These are phyloP conservation scores for Eucalyptus brandiana DNA, from an alignment of 345 rosid genomes.

Conservation along the genomic window DNA sequence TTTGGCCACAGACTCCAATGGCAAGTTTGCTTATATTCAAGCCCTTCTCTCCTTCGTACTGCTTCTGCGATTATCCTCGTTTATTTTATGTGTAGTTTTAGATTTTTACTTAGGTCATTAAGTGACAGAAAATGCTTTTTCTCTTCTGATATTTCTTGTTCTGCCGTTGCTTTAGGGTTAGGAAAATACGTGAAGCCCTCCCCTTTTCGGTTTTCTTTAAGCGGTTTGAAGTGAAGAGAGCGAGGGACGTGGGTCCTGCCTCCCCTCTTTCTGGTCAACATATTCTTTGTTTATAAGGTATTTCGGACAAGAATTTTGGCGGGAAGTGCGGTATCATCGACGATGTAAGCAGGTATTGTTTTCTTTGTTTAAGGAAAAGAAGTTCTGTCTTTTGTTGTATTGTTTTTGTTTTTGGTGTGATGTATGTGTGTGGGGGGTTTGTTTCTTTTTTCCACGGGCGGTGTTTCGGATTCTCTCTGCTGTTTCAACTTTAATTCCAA, in stretches of 20 bases:
- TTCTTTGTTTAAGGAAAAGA: background rate
- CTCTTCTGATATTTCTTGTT: background rate
- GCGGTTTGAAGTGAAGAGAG: background rate
- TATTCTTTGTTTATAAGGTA: background rate
- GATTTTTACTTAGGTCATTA: background rate
- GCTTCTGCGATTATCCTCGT: background rate
- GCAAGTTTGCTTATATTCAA: background rate
- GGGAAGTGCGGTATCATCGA: background rate
- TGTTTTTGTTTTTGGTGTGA: background rate
- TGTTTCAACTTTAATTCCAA: background rate
- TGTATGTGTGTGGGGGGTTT: background rate
- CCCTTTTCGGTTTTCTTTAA: background rate
- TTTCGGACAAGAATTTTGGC: background rate
- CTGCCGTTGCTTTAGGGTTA: background rate
- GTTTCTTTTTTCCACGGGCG: background rate
- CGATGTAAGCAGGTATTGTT: background rate
- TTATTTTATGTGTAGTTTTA: background rate
- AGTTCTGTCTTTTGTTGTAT: background rate
- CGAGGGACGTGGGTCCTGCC: conserved; percentile 53
- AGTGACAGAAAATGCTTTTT: background rate
- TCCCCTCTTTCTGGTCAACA: conserved; percentile 35
- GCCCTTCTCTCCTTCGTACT: background rate
- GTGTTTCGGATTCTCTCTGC: background rate
- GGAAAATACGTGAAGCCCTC: background rate
- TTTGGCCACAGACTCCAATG: background rate